phyloP scores from a whole-genome alignment of 768 basidiomycete species.

The Lactarius tabidus region DNA sequence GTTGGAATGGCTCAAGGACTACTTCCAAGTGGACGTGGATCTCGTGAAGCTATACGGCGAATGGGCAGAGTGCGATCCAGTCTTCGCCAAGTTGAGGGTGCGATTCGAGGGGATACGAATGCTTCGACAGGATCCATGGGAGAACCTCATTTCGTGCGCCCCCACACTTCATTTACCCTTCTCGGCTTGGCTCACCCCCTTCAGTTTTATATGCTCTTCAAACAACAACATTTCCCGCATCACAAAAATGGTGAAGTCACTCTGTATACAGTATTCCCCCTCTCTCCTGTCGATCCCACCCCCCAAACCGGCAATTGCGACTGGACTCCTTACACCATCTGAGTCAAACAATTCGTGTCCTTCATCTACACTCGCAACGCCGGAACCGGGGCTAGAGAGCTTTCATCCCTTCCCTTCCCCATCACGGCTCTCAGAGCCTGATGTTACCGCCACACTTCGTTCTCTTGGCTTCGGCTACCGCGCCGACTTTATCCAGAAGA shows the following conservation, averaged over 20 bases:
- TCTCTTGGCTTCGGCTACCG: slow-evolving; percentile 93
- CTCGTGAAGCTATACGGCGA: slow-evolving; percentile 64
- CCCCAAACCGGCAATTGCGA: slow-evolving; percentile 28
- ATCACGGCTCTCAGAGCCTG: slow-evolving; percentile 53
- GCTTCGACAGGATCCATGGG: slow-evolving; percentile 92
- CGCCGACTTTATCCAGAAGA: slow-evolving; percentile 82
- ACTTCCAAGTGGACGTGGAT: slow-evolving; percentile 84
- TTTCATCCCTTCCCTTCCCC: slow-evolving; percentile 89
- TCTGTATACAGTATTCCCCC: slow-evolving; percentile 74
- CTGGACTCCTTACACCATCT: slow-evolving; percentile 32
- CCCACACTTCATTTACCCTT: neutral
- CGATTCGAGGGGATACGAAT: slow-evolving; percentile 82
- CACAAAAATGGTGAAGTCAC: slow-evolving; percentile 83
- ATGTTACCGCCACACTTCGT: slow-evolving; percentile 62
- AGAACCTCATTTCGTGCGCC: slow-evolving; percentile 88
- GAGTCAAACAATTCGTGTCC: slow-evolving; percentile 20
- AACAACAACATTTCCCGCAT: slow-evolving; percentile 97
- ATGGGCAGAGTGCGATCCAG: slow-evolving; percentile 71
- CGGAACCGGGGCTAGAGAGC: slow-evolving; percentile 26
- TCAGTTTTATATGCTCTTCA: slow-evolving; percentile 93
- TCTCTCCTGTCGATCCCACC: slow-evolving; percentile 51
- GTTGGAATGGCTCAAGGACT: slow-evolving; percentile 70
- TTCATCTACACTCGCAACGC: slow-evolving; percentile 10
- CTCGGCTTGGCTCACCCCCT: neutral
- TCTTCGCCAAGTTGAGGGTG: slow-evolving; percentile 61